Base-by-base conservation (phyloP, 2,329 filamentous ascomycete species). In the Xylariaceae sp. region DNA sequence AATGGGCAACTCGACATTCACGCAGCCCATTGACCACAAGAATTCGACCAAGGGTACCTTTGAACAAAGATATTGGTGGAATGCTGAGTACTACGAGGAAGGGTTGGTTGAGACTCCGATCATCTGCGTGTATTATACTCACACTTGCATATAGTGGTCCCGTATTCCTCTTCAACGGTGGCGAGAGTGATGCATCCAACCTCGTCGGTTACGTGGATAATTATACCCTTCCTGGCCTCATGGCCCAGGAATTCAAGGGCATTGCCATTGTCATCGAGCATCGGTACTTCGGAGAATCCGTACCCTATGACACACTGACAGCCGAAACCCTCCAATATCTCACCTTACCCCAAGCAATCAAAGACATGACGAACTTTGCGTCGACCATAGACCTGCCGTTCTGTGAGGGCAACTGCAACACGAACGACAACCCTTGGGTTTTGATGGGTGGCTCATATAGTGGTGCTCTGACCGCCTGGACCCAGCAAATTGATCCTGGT, bases 371-470 rank as follows among this genome's bases (percentile, higher is more conserved):
- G 2, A 62, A 64, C 46, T 68, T 69, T 51, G 66, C 66, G 22
- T 56, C 63, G 45, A 59, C 69, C 41, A 73, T 73, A 9, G 57
- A 69, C 14, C 65, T 78, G 12, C 67, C 71, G 0, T 77, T 76
- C 51, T 74, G 75, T 48, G 63, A 63, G 66, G 45, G 60, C 63
- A 38, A 62, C 56, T 72, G 67, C 51, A 72, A 74, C 38, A 72
- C 74, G 9, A 63, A 69, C 14, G 68, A 72, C 22, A 74, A 76
- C 13, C 77, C 78, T 0, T 81, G 78, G 78, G 71, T 81, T n/a
- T 64, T 78, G 31, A 66, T 74, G 18, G 78, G 78, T 7, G 78
- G 75, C 7, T 78, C 75, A 3, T 81, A 81, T 55, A 73, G 73
- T 31, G 78, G 78, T 34, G 77, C 75, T 7, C 67, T 80, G 6